Conservation (phyloP, 148 eudicot species). For the Nepenthes mirabilis region DNA sequence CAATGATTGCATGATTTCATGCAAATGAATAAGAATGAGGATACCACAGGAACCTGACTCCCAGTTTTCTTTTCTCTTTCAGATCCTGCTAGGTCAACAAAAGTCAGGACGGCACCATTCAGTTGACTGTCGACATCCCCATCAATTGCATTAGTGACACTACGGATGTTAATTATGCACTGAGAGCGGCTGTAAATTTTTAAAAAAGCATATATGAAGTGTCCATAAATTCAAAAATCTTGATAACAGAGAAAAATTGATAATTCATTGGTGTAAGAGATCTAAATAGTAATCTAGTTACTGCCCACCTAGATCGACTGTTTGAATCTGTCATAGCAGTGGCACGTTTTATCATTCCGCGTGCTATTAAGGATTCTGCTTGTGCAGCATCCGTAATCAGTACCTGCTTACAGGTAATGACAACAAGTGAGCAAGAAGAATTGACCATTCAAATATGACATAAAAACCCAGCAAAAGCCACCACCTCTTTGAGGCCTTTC, state of each 20-base stretch:
- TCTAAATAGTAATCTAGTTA: too few species aligned
- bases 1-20: background rate
- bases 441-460: background rate
- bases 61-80: slow-evolving; percentile 92
- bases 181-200: slow-evolving; percentile 67
- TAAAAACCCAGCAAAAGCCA: background rate
- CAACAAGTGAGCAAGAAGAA: background rate
- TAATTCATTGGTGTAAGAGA: background rate
- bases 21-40: background rate
- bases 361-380: slow-evolving; percentile 61
- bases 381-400: slow-evolving; percentile 40
- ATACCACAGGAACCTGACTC: slow-evolving; percentile 45
- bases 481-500: slow-evolving; percentile 70
- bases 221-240: background rate
- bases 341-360: slow-evolving; percentile 61
- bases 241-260: background rate
- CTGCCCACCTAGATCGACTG: slow-evolving; percentile 64
- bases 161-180: slow-evolving; percentile 74
- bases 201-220: slow-evolving; percentile 2
- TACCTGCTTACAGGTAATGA: slow-evolving; percentile 23
- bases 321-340: slow-evolving; percentile 77
- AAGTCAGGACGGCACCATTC: slow-evolving; percentile 44
- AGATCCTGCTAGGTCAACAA: slow-evolving; percentile 97
- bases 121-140: slow-evolving; percentile 19
- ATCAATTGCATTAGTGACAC: slow-evolving; percentile 19